These are phyloP conservation scores for Populus hybrid DNA, from an alignment of 441 rosid species.

Conservation along the genomic window DNA sequence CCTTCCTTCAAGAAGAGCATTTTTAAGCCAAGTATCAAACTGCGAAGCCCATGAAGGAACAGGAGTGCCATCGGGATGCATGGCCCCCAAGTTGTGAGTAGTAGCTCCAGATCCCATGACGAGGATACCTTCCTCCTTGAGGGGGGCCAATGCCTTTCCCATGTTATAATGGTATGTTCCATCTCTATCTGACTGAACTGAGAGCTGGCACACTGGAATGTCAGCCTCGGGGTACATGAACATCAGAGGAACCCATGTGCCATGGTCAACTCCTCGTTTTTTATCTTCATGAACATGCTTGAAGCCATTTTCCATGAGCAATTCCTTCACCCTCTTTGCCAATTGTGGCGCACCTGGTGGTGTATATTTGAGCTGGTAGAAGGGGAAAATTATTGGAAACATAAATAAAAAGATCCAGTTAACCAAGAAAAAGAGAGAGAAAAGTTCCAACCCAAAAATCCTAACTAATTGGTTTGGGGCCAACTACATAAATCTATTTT, in stretches of 20 bases:
- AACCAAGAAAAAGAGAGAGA: too few species aligned
- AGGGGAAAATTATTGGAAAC: too few species aligned
- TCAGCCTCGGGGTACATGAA: slow-evolving; percentile 92
- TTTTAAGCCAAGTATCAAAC: slow-evolving; percentile 80
- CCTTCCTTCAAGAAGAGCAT: slow-evolving; percentile 82
- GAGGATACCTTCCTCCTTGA: slow-evolving; percentile 81
- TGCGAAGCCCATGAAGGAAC: slow-evolving; percentile 60
- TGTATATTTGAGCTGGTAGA: slow-evolving; percentile 65
- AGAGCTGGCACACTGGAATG: slow-evolving; percentile 81
- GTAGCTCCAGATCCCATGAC: slow-evolving; percentile 84
- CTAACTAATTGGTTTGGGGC: background rate
- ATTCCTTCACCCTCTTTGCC: slow-evolving; percentile 71
- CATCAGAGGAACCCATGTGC: slow-evolving; percentile 93
- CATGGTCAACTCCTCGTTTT: slow-evolving; percentile 83
- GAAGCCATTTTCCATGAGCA: slow-evolving; percentile 52
- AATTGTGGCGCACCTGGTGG: slow-evolving; percentile 87
- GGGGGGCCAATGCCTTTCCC: slow-evolving; percentile 77
- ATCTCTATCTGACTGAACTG: slow-evolving; percentile 56
- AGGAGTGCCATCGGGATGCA: slow-evolving; percentile 9
- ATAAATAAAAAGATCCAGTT: background rate
- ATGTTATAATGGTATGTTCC: slow-evolving; percentile 73
- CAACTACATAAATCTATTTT: background rate
- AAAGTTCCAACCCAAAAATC: background rate
- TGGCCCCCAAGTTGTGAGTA: slow-evolving; percentile 65
- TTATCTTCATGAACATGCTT: slow-evolving; percentile 55